These are phyloP conservation scores for Stephanodiscus triporus DNA, from an alignment of 108 stramenopile species.

Conservation along the genomic window DNA sequence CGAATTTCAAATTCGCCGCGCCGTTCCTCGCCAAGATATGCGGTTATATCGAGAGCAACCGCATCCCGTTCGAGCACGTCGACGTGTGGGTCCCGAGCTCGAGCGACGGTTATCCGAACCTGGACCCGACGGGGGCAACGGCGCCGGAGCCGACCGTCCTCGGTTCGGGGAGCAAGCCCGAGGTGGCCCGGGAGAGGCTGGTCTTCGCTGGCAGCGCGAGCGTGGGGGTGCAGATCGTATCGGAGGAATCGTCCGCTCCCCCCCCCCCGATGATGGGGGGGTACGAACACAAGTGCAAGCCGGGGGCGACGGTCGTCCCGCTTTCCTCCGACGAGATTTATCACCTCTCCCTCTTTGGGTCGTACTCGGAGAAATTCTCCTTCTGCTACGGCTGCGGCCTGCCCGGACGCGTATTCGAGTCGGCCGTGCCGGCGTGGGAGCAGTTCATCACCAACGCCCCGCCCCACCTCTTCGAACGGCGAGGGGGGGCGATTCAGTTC, in stretches of 20 bases:
- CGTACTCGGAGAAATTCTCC: constrained; percentile 87
- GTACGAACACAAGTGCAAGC: constrained; percentile 9
- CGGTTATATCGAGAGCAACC: constrained; percentile 67
- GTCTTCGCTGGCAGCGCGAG: constrained; percentile 83
- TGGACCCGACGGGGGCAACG: constrained; percentile 1
- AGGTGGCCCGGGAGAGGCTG: constrained; percentile 35
- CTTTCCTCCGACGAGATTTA: constrained; percentile 66
- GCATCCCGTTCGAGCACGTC: constrained; percentile 83
- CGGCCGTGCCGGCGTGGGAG: constrained; percentile 75
- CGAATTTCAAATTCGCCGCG: constrained; percentile 54
- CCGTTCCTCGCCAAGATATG: constrained; percentile 76
- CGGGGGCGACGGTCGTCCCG: constrained; percentile 8
- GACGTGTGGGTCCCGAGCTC: constrained; percentile 88
- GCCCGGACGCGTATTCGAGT: constrained; percentile 76
- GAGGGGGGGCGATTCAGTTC: constrained; percentile 86
- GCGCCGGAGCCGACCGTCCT: constrained; percentile 12
- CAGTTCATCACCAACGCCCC: constrained; percentile 78
- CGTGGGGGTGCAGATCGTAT: constrained; percentile 50
- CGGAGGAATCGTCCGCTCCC: constrained; percentile 22
- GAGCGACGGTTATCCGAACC: not conserved
- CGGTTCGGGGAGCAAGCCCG: constrained; percentile 7
- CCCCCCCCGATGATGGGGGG: constrained; percentile 9
- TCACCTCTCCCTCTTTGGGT: constrained; percentile 75
- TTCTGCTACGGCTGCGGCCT: constrained; percentile 85
- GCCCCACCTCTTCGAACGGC: constrained; percentile 73